Conservation (phyloP, 106 monocot genomes). For the Dendrobium huoshanense region DNA sequence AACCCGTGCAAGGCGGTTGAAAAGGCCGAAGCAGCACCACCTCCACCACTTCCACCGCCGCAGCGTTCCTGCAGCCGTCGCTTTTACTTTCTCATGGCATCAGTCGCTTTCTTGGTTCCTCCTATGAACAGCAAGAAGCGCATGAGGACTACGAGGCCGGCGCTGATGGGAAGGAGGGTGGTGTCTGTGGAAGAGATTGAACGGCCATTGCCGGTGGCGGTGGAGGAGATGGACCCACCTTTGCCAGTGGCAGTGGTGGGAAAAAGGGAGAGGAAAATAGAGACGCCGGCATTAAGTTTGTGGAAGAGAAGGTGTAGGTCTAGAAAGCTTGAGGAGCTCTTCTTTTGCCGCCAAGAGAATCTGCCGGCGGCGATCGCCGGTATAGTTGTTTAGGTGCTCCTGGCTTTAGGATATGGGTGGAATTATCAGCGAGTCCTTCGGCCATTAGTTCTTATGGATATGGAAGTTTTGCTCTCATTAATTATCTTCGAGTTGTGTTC, state of each 20-base stretch:
- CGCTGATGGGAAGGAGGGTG: background rate
- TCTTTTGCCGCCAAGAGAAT: background rate
- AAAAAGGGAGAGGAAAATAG: background rate
- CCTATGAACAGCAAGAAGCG: background rate
- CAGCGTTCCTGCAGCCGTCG: background rate
- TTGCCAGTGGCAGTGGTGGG: constrained; percentile 22
- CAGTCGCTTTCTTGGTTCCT: background rate
- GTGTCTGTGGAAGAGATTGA: background rate
- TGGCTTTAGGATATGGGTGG: no score
- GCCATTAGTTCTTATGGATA: no score
- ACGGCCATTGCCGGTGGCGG: background rate
- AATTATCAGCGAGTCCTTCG: no score
- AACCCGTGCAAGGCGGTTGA: background rate
- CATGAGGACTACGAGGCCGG: background rate
- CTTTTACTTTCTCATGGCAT: background rate
- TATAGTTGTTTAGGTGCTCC: background rate
- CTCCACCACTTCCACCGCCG: background rate
- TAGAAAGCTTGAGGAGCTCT: background rate
- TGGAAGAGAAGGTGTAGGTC: constrained; percentile 29
- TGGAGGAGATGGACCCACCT: constrained; percentile 23
- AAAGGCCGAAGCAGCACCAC: background rate
- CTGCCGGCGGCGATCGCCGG: background rate
- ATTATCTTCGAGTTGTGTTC: no score
- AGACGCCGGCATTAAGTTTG: constrained; percentile 6
- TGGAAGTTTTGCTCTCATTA: no score